Evolutionary conservation across 2,329 filamentous ascomycete genomes (phyloP), one percentile per base, ranked within the genome.

Genomic region (Microascus cirrosus): DNA sequence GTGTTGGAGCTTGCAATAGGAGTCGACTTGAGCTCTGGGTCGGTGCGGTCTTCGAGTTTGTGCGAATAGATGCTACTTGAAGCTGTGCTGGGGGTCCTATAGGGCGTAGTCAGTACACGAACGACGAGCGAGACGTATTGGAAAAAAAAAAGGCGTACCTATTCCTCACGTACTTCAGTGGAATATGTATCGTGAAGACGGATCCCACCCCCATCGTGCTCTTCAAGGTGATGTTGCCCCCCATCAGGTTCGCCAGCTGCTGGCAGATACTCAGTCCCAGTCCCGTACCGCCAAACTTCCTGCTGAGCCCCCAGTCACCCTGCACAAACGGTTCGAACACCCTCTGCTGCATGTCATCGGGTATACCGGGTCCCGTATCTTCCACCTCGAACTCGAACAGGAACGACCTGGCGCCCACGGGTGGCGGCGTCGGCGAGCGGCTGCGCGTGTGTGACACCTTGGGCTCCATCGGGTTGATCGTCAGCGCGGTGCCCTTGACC

Each of bases 281-380:
- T 3, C 92, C 92, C 1, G 92, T 96, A 18, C 92, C 92, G 20
- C 90, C 90, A 67, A 86, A 95, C 66, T 94, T 94, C 70, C 90
- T 95, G 74, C 88, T 95, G 18, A 96, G 73, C 1, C 90, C 89
- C 1, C 94, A 74, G 67, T 96, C 91, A n/a, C 89, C 92, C 70
- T 96, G 92, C 0, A 96, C 89, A 66, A 96, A 96, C 0, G 92
- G 92, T 69, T 96, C 92, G 67, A 96, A 96, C 11, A 96, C 90
- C 63, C 86, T 86, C 59, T 89, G 77, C 64, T 91, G 90, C 69
- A 95, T 82, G 62, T 86, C 75, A 7, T 85, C 81, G 0, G 90
- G 83, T 58, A 96, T 95, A 32, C 92, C 92, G 0, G 90, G 91
- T 0, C 92, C 92, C 0, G 86, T 93, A 63, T 96, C 92, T 67